These are phyloP conservation scores for Aquilaria yunnanensis DNA, from an alignment of 345 rosid species.

Conservation along the genomic window DNA sequence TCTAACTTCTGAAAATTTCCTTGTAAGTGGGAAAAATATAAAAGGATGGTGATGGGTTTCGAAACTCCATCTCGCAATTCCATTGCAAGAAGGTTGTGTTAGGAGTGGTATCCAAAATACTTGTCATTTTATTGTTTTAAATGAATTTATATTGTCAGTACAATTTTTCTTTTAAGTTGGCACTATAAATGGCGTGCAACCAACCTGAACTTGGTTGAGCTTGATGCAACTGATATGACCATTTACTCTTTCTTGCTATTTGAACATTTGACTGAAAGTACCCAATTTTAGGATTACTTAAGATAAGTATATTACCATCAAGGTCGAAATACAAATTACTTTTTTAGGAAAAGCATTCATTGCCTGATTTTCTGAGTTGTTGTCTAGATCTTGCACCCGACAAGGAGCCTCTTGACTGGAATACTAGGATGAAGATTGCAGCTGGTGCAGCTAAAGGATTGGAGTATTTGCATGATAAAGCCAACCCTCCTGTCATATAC, in stretches of 20 bases:
- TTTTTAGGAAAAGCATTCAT: slow-evolving; percentile 2
- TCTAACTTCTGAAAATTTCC: too few species aligned
- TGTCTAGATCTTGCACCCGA: slow-evolving; percentile 72
- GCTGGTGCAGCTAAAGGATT: slow-evolving; percentile 99
- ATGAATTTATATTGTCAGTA: not conserved
- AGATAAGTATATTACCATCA: not conserved
- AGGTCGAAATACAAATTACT: slow-evolving; percentile 6
- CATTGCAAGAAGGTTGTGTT: too few species aligned
- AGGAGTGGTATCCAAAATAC: not conserved
- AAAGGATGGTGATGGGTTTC: too few species aligned
- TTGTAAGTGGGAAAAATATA: too few species aligned
- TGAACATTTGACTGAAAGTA: not conserved
- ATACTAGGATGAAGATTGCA: slow-evolving; percentile 95
- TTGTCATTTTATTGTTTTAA: not conserved
- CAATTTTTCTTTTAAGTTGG: not conserved
- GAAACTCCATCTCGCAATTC: too few species aligned
- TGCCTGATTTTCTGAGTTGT: slow-evolving; percentile 1
- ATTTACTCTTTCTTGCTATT: not conserved
- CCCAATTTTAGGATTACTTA: not conserved
- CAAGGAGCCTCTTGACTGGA: slow-evolving; percentile 91
- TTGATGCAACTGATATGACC: not conserved
- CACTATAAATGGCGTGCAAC: not conserved
- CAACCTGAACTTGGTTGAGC: not conserved
- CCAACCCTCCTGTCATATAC: slow-evolving; percentile 96
- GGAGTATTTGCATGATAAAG: slow-evolving; percentile 92